Conservation (phyloP, 345 rosid genomes). For the Populus deltoides region DNA sequence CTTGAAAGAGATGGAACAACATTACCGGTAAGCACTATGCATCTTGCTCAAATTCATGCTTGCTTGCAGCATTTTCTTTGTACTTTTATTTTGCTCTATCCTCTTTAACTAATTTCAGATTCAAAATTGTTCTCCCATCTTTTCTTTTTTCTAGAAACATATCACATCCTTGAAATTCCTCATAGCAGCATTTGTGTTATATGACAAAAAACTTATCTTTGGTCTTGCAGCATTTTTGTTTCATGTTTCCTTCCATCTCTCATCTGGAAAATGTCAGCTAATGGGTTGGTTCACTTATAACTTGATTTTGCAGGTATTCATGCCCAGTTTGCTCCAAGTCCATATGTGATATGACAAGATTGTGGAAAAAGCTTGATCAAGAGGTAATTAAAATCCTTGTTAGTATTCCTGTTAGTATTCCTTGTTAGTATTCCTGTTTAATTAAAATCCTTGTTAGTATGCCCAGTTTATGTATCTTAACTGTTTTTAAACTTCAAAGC, state of each 20-base stretch:
- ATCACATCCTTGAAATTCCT: no score
- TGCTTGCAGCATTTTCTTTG: no score
- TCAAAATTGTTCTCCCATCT: background rate
- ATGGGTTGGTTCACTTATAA: background rate
- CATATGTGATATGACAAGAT: slow-evolving; percentile 61
- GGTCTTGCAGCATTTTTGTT: no score
- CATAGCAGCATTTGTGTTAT: no score
- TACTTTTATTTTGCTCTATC: no score
- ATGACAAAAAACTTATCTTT: no score
- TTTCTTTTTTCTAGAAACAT: background rate
- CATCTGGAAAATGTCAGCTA: background rate
- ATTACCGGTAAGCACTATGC: slow-evolving; percentile 35
- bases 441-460: no score
- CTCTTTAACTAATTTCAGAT: background rate
- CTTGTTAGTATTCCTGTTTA: no score
- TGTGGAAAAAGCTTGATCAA: slow-evolving; percentile 77
- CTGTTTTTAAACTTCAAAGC: slow-evolving; percentile 8
- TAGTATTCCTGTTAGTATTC: background rate
- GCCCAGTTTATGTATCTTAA: slow-evolving; percentile 1
- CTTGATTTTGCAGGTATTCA: slow-evolving; percentile 52
- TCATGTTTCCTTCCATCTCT: background rate
- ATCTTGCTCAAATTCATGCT: background rate
- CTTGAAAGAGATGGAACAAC: slow-evolving; percentile 48
- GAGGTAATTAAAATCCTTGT: slow-evolving; percentile 47
- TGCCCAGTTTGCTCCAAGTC: slow-evolving; percentile 92